Conservation (phyloP, 768 basidiomycete species). For the Mycena sanguinolenta region DNA sequence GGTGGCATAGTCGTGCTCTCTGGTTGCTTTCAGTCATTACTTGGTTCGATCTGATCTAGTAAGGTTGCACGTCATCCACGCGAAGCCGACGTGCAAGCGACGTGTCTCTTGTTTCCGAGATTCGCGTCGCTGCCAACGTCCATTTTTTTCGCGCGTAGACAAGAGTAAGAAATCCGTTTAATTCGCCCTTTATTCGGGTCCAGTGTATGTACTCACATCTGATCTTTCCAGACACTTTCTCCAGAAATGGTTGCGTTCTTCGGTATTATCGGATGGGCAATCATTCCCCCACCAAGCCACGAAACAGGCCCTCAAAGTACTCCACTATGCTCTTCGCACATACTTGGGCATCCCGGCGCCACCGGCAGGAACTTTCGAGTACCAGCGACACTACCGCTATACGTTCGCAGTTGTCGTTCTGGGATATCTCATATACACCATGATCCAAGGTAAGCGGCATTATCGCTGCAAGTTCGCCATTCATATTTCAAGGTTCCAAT, state of each 20-base stretch:
- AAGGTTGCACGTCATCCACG: background rate
- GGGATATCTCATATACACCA: slow-evolving; percentile 75
- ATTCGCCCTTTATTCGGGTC: too few relatives aligned
- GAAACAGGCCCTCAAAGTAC: slow-evolving; percentile 59
- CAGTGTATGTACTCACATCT: too few relatives aligned
- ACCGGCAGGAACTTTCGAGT: slow-evolving; percentile 56
- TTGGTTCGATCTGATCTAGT: background rate
- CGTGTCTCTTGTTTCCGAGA: slow-evolving; percentile 1
- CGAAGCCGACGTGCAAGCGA: background rate
- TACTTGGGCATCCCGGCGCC: slow-evolving; percentile 53
- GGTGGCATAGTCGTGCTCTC: background rate
- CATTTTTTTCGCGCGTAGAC: background rate
- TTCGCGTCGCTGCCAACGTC: background rate
- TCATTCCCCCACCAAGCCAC: slow-evolving; percentile 76
- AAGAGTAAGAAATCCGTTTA: background rate
- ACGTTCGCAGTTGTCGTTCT: slow-evolving; percentile 75
- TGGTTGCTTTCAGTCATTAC: background rate
- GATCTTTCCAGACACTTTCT: background rate
- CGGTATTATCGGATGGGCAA: slow-evolving; percentile 73
- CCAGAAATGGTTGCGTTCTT: slow-evolving; percentile 41
- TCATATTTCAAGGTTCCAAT: slow-evolving; percentile 60
- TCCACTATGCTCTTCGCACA: slow-evolving; percentile 54
- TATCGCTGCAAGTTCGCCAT: too few relatives aligned
- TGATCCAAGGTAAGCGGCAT: slow-evolving; percentile 55
- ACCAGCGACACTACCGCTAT: slow-evolving; percentile 71